A percentile compares a stretch with the other conserved stretches of the same genome.
These are phyloP conservation scores for Russula virescens DNA, from an alignment of 768 basidiomycete genomes.

Conservation along the genomic window DNA sequence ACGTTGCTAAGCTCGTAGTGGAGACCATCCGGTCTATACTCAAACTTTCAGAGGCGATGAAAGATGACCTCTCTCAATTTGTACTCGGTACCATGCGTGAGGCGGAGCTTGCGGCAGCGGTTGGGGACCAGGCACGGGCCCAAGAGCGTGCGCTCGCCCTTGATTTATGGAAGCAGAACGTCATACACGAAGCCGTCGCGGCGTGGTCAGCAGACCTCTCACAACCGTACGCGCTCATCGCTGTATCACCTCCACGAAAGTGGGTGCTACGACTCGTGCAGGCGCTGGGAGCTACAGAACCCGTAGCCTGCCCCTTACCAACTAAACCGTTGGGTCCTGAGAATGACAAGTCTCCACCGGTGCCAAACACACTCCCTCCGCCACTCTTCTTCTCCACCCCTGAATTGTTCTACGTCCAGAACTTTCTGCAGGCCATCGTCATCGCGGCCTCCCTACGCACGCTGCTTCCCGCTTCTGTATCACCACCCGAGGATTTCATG, in stretches of 20 bases:
- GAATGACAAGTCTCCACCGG: neutral
- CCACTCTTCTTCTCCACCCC: constrained; percentile 58
- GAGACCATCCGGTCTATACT: constrained; percentile 46
- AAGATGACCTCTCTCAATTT: constrained; percentile 59
- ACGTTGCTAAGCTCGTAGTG: constrained; percentile 44
- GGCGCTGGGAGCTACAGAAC: constrained; percentile 41
- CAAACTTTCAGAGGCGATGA: constrained; percentile 56
- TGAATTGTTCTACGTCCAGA: constrained; percentile 53
- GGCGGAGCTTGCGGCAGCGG: constrained; percentile 43
- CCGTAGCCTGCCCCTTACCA: constrained; percentile 28
- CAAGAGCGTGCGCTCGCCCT: constrained; percentile 52
- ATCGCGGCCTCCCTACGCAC: constrained; percentile 56
- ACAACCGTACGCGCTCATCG: constrained; percentile 9
- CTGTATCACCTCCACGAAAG: constrained; percentile 24
- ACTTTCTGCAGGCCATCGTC: constrained; percentile 64
- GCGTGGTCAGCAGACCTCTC: constrained; percentile 26
- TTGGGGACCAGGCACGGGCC: constrained; percentile 47
- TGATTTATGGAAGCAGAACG: constrained; percentile 41
- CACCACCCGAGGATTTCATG: constrained; percentile 39
- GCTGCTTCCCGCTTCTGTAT: constrained; percentile 38
- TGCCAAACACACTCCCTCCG: constrained; percentile 51
- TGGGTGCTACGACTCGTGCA: constrained; percentile 49
- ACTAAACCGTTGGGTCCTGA: constrained; percentile 20
- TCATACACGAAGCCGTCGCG: constrained; percentile 29
- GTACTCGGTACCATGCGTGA: constrained; percentile 64